Conservation (phyloP, 1,139 yeast genomes). For the Suhomyces ambrosiae region DNA sequence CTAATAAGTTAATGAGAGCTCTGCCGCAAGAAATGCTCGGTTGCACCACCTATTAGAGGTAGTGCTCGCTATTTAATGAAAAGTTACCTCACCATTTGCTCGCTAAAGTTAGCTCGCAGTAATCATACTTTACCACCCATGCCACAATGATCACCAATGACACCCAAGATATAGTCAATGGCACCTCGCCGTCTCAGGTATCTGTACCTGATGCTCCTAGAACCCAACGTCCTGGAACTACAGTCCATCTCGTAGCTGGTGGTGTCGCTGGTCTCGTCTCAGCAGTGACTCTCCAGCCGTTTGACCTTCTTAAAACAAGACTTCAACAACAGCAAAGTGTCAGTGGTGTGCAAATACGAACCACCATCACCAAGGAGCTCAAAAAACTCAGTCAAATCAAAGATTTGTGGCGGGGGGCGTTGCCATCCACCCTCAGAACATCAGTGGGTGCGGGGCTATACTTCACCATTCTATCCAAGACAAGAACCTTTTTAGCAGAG, state of each 20-base stretch:
- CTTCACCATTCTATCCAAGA: slow-evolving; percentile 66
- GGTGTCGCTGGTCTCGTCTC: slow-evolving; percentile 86
- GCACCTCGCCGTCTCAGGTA: slow-evolving; percentile 1
- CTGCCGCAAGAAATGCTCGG: too few relatives aligned
- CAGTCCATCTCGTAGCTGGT: slow-evolving; percentile 73
- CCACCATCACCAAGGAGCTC: slow-evolving; percentile 45
- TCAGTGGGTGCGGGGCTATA: slow-evolving; percentile 91
- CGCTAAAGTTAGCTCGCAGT: not conserved
- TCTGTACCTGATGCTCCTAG: not conserved
- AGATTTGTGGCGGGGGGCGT: slow-evolving; percentile 89
- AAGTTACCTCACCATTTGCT: too few relatives aligned
- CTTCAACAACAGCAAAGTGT: slow-evolving; percentile 65
- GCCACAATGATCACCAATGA: slow-evolving; percentile 5
- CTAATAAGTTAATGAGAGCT: too few relatives aligned
- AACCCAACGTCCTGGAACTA: slow-evolving; percentile 8
- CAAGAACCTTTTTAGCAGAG: slow-evolving; percentile 56
- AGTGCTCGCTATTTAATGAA: too few relatives aligned
- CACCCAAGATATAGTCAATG: slow-evolving; percentile 4
- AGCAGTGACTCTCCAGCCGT: slow-evolving; percentile 81
- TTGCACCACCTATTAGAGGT: too few relatives aligned
- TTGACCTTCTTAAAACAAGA: slow-evolving; percentile 86
- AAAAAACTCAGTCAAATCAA: slow-evolving; percentile 46
- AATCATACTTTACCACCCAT: not conserved
- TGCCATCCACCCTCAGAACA: slow-evolving; percentile 87
- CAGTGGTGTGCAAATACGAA: slow-evolving; percentile 41